phyloP scores from a whole-genome alignment of 345 rosid species.

The Linum tenue region DNA sequence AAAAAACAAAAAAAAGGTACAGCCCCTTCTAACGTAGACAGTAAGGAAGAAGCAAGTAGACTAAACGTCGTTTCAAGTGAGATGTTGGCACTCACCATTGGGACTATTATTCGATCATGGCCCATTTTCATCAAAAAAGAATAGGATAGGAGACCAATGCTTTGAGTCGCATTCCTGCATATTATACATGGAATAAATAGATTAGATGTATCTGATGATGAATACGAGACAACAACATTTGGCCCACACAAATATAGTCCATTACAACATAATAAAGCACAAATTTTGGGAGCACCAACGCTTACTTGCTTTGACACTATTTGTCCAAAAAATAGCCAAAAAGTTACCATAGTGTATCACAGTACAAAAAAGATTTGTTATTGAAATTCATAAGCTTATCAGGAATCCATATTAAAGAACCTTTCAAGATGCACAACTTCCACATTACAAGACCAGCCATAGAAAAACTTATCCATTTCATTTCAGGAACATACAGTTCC shows the following conservation, averaged over 20 bases:
- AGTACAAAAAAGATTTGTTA: too few relatives aligned
- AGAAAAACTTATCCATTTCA: too few relatives aligned
- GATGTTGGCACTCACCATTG: constrained; percentile 56
- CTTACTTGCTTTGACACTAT: too few relatives aligned
- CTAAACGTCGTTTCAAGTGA: background rate
- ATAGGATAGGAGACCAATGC: constrained; percentile 86
- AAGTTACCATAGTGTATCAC: too few relatives aligned
- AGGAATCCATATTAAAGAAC: too few relatives aligned
- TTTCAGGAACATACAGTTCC: too few relatives aligned
- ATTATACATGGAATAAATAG: constrained; percentile 11
- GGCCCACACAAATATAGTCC: background rate
- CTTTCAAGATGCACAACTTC: too few relatives aligned
- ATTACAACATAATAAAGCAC: background rate
- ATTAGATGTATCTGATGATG: background rate
- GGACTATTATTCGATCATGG: constrained; percentile 81
- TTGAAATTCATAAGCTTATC: too few relatives aligned
- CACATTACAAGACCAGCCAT: too few relatives aligned
- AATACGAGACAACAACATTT: background rate
- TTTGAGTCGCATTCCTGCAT: constrained; percentile 54
- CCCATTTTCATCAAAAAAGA: constrained; percentile 68
- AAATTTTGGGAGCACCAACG: too few relatives aligned
- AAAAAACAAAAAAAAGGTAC: background rate
- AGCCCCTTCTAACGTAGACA: background rate
- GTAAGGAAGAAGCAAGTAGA: background rate
- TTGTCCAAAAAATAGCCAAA: too few relatives aligned